Evolutionary conservation across 495 filamentous ascomycete species (phyloP), one percentile per base, ranked within the genome.

Genomic region (Trichoderma parareesei): DNA sequence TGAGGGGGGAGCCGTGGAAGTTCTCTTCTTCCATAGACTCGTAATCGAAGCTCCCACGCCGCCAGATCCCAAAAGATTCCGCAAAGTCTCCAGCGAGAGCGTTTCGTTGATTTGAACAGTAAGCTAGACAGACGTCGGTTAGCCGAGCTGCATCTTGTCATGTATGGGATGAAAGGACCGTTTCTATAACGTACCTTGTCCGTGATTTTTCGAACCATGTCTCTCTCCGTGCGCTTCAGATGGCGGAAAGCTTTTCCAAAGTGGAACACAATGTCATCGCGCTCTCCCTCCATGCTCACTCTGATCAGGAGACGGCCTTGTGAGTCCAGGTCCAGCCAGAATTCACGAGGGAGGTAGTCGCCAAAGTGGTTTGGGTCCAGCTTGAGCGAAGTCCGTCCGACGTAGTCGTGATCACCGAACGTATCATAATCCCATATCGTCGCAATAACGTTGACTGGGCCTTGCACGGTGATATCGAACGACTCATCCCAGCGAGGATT

Each of bases 391-490:
- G 94, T 97, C 62, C 94, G 86, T 13, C 94, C 94, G 46, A 98
- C 91, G 71, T 94, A 98, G 71, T 99, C 95, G 67, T 99, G 94
- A 71, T 99, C 95, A 49, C 95, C 94, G 64, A 99, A 85, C 14
- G 91, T 88, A 78, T 99, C 95, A 86, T 93, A 95, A 77, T 99
- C 95, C 95, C 95, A 99, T 37, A 98, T 89, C 1, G 94, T 99
- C 35, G 92, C 93, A 67, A 97, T 94, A 69, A 99, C 87, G 69
- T 96, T 97, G 48, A 98, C 78, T 42, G 93, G 86, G 1, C 95
- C 93, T 63, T 89, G 85, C 0, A 95, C 96, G 27, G 92, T 93
- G 69, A 99, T 97, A 71, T 99, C 95, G 16, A 97, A 87, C 3
- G 91, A 88, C 76, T 98, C 95, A 70, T 99, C 95, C 95, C 95